These are phyloP conservation scores for Geoglossum cookeanum DNA, from an alignment of 2,329 filamentous ascomycete species.

Conservation along the genomic window DNA sequence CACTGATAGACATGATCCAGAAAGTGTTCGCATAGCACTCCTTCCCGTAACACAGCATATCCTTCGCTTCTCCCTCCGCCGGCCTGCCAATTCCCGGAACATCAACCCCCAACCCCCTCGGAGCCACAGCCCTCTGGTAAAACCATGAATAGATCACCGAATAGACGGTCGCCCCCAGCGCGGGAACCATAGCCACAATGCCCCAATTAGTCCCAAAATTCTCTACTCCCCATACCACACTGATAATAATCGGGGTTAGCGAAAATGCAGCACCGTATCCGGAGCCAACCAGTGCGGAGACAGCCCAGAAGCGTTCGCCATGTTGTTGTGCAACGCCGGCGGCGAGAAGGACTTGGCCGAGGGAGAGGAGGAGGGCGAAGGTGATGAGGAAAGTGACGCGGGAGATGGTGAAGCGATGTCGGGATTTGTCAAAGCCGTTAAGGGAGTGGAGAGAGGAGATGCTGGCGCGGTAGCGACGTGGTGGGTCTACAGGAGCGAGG, in stretches of 20 bases:
- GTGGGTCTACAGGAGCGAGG: constrained; percentile 36
- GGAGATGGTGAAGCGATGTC: constrained; percentile 31
- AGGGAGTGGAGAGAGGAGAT: constrained; percentile 2
- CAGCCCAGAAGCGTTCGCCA: constrained; percentile 63
- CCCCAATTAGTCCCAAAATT: constrained; percentile 99
- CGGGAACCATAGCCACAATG: constrained; percentile 81
- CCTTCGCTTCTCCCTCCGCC: constrained; percentile 18
- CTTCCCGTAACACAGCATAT: constrained; percentile 58
- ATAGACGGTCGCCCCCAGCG: constrained; percentile 75
- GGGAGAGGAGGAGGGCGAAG: constrained; percentile 52
- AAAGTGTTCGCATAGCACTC: constrained; percentile 66
- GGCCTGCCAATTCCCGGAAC: neutral
- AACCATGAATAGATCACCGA: constrained; percentile 70
- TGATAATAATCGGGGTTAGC: constrained; percentile 76
- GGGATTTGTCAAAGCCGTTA: neutral
- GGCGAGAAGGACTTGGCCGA: constrained; percentile 61
- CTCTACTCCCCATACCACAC: constrained; percentile 96
- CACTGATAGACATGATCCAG: constrained; percentile 68
- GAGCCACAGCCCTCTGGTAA: constrained; percentile 46
- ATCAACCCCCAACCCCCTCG: neutral
- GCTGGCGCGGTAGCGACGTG: neutral
- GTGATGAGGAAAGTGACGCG: constrained; percentile 62
- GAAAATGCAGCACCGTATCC: constrained; percentile 89
- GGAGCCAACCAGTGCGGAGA: constrained; percentile 67
- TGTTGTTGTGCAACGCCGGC: constrained; percentile 57